These are phyloP conservation scores for Ceratopteris richardii DNA, from an alignment of 75 land plant species.

Conservation along the genomic window DNA sequence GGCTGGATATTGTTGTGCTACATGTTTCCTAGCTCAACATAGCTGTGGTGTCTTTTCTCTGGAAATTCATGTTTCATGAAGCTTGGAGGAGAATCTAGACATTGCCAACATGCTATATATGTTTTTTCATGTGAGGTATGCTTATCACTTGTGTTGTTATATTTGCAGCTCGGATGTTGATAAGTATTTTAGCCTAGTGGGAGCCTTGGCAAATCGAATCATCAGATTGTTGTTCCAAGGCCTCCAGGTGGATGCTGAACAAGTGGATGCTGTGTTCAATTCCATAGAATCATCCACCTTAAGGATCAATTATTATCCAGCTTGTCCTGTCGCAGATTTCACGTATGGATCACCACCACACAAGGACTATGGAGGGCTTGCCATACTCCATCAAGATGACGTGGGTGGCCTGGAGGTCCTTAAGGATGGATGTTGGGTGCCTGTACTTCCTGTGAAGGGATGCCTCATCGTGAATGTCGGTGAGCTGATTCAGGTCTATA, in stretches of 20 bases:
- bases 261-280: constrained; percentile 37
- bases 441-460: constrained; percentile 9
- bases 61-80: no score
- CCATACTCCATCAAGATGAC: constrained; percentile 11
- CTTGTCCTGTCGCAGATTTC: not conserved
- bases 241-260: constrained; percentile 33
- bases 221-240: constrained; percentile 56
- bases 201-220: constrained; percentile 32
- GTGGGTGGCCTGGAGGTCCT: constrained; percentile 21
- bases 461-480: constrained; percentile 19
- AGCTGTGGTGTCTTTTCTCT: no score
- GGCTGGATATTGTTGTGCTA: no score
- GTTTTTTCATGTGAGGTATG: no score
- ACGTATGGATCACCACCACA: constrained; percentile 1
- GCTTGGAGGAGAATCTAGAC: no score
- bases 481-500: constrained; percentile 52
- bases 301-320: constrained; percentile 2
- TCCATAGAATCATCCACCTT: constrained; percentile 5
- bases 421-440: constrained; percentile 12
- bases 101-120: no score
- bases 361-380: constrained; percentile 1
- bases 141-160: no score
- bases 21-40: no score
- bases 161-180: not conserved
- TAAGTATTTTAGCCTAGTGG: constrained; percentile 30